phyloP scores from a whole-genome alignment of 805 yeast species.

The Metschnikowia vanudenii region DNA sequence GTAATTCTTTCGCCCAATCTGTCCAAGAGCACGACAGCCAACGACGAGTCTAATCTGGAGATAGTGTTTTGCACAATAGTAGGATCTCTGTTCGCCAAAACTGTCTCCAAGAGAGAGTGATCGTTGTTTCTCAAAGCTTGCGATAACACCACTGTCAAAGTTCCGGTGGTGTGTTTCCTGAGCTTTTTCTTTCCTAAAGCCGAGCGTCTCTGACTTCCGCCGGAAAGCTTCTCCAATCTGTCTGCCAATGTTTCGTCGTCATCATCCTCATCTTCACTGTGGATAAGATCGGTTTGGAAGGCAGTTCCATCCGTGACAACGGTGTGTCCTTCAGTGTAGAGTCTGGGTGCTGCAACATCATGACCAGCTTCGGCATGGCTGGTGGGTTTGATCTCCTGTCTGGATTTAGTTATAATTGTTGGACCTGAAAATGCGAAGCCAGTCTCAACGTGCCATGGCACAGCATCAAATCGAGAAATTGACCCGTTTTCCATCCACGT shows the following conservation, averaged over 20 bases:
- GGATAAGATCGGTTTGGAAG: slow-evolving; percentile 50
- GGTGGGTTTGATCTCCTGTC: slow-evolving; percentile 41
- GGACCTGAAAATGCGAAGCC: slow-evolving; percentile 27
- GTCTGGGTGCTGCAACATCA: slow-evolving; percentile 52
- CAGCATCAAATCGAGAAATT: slow-evolving; percentile 54
- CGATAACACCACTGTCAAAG: slow-evolving; percentile 77
- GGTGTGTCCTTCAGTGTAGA: slow-evolving; percentile 61
- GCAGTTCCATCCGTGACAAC: slow-evolving; percentile 64
- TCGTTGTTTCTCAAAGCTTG: slow-evolving; percentile 90
- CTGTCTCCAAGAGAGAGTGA: slow-evolving; percentile 79
- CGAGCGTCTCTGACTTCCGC: slow-evolving; percentile 23
- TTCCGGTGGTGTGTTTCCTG: slow-evolving; percentile 50
- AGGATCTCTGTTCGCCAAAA: slow-evolving; percentile 58
- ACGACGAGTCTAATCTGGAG: slow-evolving; percentile 45
- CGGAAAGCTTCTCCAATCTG: slow-evolving; percentile 40
- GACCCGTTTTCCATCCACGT: slow-evolving; percentile 65
- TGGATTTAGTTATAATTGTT: slow-evolving; percentile 33
- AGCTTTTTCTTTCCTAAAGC: slow-evolving; percentile 41
- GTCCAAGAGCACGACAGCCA: slow-evolving; percentile 51
- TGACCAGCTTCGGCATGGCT: slow-evolving; percentile 46
- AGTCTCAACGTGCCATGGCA: slow-evolving; percentile 46
- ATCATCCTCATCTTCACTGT: slow-evolving; percentile 44
- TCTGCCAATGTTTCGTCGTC: slow-evolving; percentile 54
- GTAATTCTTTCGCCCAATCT: slow-evolving; percentile 52
- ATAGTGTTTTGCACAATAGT: slow-evolving; percentile 50